Conservation (phyloP, 1,284 basidiomycete genomes). For the Violaceomyces palustris region DNA sequence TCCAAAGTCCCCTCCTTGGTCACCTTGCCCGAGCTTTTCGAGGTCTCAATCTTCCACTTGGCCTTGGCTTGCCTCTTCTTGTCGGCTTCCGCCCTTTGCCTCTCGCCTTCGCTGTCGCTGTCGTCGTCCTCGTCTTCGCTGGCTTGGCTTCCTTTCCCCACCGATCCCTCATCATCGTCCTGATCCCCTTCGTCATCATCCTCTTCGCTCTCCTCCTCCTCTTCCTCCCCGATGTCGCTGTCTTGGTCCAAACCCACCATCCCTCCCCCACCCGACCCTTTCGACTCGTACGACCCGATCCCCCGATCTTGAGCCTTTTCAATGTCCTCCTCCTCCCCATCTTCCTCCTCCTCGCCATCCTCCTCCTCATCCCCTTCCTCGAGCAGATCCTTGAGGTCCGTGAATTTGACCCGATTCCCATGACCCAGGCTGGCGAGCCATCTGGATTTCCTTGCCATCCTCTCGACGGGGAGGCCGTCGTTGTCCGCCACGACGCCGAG, state of each 20-base stretch:
- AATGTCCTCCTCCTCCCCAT: slow-evolving; percentile 2
- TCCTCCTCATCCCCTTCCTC: slow-evolving; percentile 47
- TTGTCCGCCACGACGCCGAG: slow-evolving; percentile 86
- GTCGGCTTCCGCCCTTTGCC: not conserved
- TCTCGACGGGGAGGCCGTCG: slow-evolving; percentile 76
- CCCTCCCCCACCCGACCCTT: not conserved
- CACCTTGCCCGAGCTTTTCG: not conserved
- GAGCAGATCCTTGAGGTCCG: slow-evolving; percentile 68
- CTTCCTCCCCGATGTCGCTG: slow-evolving; percentile 2
- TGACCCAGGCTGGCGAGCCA: slow-evolving; percentile 94
- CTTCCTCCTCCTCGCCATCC: slow-evolving; percentile 17
- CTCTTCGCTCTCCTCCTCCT: not conserved
- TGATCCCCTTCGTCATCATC: slow-evolving; percentile 2
- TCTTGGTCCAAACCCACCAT: slow-evolving; percentile 8
- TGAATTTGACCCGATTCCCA: slow-evolving; percentile 77
- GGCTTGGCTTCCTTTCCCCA: no score
- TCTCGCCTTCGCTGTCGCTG: slow-evolving; percentile 1
- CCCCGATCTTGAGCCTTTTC: slow-evolving; percentile 11
- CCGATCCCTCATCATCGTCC: slow-evolving; percentile 1
- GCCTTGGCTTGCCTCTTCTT: not conserved
- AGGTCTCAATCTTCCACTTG: not conserved
- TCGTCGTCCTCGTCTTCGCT: slow-evolving; percentile 3
- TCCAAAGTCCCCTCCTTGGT: slow-evolving; percentile 1
- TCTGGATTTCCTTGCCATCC: slow-evolving; percentile 65
- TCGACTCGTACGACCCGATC: not conserved